These are phyloP conservation scores for Saposhnikovia divaricata DNA, from an alignment of 129 eudicot species.

Conservation along the genomic window DNA sequence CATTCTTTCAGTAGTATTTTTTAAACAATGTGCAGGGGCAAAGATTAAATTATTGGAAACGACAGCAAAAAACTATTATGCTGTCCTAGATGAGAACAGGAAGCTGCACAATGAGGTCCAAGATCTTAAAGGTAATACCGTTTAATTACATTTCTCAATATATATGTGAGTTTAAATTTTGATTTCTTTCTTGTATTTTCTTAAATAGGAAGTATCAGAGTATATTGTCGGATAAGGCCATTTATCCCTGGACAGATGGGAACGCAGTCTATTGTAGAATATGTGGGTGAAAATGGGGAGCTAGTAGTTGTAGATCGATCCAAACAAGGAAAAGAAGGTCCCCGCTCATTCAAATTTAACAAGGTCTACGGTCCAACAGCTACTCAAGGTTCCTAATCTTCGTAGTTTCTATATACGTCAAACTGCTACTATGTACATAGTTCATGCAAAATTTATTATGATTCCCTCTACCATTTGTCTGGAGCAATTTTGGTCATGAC, in stretches of 20 bases:
- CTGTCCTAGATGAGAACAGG: constrained; percentile 64
- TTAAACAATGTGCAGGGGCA: constrained; percentile 30
- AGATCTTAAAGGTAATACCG: constrained; percentile 69
- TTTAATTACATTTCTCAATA: neutral
- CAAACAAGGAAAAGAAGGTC: constrained; percentile 79
- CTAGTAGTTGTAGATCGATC: constrained; percentile 59
- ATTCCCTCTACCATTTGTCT: neutral
- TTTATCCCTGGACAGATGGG: constrained; percentile 67
- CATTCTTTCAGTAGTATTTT: constrained; percentile 1
- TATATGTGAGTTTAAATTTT: neutral
- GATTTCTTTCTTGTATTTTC: constrained; percentile 17
- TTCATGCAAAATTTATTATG: neutral
- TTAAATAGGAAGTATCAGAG: constrained; percentile 84
- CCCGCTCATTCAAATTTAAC: constrained; percentile 68
- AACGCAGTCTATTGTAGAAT: constrained; percentile 52
- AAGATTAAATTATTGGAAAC: constrained; percentile 47
- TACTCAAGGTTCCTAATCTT: constrained; percentile 64
- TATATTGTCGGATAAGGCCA: constrained; percentile 96
- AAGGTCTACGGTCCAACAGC: constrained; percentile 83
- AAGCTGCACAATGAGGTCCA: constrained; percentile 88
- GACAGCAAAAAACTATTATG: constrained; percentile 59
- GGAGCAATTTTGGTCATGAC: neutral
- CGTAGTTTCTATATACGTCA: neutral
- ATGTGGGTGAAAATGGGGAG: constrained; percentile 81
- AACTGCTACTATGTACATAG: neutral